Conservation (phyloP, 352 stramenopile genomes). For the Pythium dissimile region DNA sequence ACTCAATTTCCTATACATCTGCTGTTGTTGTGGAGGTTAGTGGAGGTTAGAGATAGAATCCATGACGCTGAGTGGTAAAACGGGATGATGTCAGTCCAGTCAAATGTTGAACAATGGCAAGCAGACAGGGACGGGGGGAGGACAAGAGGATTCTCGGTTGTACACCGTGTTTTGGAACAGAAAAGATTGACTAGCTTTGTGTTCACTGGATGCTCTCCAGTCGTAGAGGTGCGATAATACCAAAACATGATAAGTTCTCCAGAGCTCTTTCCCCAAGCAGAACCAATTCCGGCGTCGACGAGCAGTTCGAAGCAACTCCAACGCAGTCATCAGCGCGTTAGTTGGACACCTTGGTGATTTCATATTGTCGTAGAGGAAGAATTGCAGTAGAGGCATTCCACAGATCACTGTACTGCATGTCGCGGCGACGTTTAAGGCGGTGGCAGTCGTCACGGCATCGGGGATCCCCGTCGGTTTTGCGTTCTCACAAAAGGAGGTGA, state of each 20-base stretch:
- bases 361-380: no score
- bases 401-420: no score
- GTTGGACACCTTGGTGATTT: no score
- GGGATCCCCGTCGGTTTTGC: no score
- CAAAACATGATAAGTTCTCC: neutral
- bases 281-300: neutral
- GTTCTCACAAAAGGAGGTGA: neutral
- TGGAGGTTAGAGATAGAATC: neutral
- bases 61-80: constrained; percentile 10
- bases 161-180: constrained; percentile 8
- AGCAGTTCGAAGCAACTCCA: neutral
- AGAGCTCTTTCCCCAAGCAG: neutral
- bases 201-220: neutral
- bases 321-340: no score
- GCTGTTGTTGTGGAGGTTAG: constrained; percentile 6
- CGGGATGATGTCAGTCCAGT: constrained; percentile 19
- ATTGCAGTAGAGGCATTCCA: no score
- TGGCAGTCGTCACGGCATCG: no score
- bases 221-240: neutral
- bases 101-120: neutral
- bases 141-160: no score
- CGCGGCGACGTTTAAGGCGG: no score
- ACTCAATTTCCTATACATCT: neutral
- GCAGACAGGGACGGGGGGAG: neutral
- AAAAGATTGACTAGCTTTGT: neutral